Conservation (phyloP, 106 monocot genomes). For the Dendrobium officinale region DNA sequence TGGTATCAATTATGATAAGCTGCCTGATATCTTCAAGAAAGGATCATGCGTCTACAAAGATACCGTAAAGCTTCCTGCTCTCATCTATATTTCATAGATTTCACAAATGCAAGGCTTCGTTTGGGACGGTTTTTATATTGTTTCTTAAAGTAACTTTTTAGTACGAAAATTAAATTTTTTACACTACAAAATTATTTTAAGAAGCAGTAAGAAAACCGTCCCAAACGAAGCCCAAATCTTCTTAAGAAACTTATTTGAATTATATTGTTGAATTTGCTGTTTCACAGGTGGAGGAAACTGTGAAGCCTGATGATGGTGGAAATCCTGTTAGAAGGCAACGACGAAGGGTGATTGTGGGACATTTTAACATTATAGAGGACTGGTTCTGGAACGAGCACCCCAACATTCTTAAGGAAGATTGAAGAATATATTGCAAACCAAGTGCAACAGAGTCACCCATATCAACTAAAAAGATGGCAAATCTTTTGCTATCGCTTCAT, state of each 20-base stretch:
- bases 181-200: too few relatives aligned
- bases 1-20: conserved; percentile 55
- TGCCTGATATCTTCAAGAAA: conserved; percentile 69
- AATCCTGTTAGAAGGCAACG: conserved; percentile 32
- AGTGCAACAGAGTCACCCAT: too few relatives aligned
- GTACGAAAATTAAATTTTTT: too few relatives aligned
- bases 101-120: too few relatives aligned
- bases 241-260: too few relatives aligned
- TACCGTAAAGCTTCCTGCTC: conserved; percentile 24
- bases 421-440: background rate
- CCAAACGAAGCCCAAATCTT: too few relatives aligned
- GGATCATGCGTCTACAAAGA: conserved; percentile 68
- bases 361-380: conserved; percentile 38
- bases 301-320: conserved; percentile 24
- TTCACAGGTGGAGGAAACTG: conserved; percentile 43
- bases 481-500: background rate
- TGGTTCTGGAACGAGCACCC: conserved; percentile 52
- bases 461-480: too few relatives aligned
- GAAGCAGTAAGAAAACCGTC: too few relatives aligned
- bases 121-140: too few relatives aligned
- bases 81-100: background rate
- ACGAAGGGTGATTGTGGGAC: conserved; percentile 28
- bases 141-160: too few relatives aligned
- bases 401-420: conserved; percentile 36
- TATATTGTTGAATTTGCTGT: background rate